Evolutionary conservation across 139 green algal genomes (phyloP).

Genomic region (Trebouxia sp.): DNA sequence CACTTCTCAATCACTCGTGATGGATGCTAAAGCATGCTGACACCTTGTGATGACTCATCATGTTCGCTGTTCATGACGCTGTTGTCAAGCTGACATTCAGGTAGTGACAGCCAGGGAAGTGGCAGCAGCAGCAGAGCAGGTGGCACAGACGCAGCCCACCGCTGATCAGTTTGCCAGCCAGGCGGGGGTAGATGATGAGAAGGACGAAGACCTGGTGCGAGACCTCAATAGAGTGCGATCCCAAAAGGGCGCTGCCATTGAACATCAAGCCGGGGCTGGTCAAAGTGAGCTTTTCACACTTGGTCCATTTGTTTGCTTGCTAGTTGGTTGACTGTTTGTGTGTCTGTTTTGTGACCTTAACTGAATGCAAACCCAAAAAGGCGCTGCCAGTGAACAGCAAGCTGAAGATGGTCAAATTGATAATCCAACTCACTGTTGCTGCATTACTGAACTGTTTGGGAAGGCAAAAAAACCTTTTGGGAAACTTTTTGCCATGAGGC

Average conservation of each 20-base stretch:
- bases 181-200: slow-evolving; percentile 16
- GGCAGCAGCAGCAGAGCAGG: slow-evolving; percentile 12
- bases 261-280: neutral
- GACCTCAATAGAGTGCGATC: slow-evolving; percentile 15
- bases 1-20: too few relatives aligned
- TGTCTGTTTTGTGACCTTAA: neutral
- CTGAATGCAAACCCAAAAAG: neutral
- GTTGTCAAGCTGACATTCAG: too few relatives aligned
- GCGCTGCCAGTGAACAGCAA: neutral
- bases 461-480: too few relatives aligned
- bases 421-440: neutral
- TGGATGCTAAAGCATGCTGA: too few relatives aligned
- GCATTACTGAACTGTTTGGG: too few relatives aligned
- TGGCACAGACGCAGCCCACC: neutral
- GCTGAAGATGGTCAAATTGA: neutral
- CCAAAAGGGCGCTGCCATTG: neutral
- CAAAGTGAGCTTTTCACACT: neutral
- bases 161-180: slow-evolving; percentile 16
- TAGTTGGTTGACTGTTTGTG: neutral
- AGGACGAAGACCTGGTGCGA: slow-evolving; percentile 19
- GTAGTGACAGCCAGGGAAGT: slow-evolving; percentile 18
- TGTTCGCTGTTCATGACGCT: too few relatives aligned
- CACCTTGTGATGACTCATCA: too few relatives aligned
- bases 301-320: neutral
- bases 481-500: too few relatives aligned